Percentiles rank a stretch among this genome's conserved stretches.
Conservation (phyloP, 2,329 filamentous ascomycete genomes). For the Trichoderma sp. region DNA sequence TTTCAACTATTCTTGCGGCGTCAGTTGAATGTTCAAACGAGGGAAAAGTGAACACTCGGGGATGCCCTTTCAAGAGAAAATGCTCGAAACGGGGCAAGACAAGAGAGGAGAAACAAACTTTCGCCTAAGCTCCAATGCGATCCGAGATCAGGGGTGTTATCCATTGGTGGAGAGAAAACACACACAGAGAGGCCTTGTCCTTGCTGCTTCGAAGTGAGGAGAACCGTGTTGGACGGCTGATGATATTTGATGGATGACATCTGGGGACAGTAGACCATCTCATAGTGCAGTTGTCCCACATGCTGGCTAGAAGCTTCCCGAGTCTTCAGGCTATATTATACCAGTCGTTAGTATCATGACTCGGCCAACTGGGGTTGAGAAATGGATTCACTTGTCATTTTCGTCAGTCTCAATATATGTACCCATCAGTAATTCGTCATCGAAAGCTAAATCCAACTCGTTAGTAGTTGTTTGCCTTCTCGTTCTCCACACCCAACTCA, state of each 20-base stretch:
- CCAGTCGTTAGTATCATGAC: background rate
- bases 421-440: constrained; percentile 36
- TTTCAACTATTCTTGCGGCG: constrained; percentile 26
- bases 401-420: constrained; percentile 43
- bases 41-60: background rate
- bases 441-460: constrained; percentile 29
- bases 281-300: background rate
- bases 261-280: constrained; percentile 39
- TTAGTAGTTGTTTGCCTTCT: background rate
- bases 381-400: constrained; percentile 37
- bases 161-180: constrained; percentile 38
- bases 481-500: background rate
- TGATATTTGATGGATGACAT: constrained; percentile 50
- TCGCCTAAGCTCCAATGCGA: constrained; percentile 39
- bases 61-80: no score
- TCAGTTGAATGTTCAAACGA: background rate
- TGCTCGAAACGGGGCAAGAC: background rate
- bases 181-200: constrained; percentile 34
- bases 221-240: constrained; percentile 38
- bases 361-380: background rate
- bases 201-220: constrained; percentile 41
- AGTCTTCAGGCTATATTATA: background rate
- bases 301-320: constrained; percentile 22
- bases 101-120: constrained; percentile 25
- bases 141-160: background rate